Percentiles rank a stretch among this genome's conserved stretches.
Conservation (phyloP, 306 rosid species). For the Nissolia schottii region DNA sequence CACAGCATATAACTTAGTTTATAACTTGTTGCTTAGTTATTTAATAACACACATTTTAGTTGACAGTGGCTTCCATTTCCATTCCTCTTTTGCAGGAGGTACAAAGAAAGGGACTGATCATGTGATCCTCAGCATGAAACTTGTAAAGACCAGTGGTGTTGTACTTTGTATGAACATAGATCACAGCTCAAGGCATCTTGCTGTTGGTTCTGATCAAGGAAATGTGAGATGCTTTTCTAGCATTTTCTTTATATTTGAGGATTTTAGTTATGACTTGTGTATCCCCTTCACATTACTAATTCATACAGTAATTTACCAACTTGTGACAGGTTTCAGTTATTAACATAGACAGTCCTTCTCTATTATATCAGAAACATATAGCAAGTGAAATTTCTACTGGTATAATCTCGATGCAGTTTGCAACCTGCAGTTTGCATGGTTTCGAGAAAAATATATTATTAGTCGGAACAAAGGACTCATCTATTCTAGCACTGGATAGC, state of each 20-base stretch:
- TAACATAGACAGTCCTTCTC: conserved; percentile 56
- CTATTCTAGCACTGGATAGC: conserved; percentile 63
- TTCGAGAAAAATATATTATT: conserved; percentile 66
- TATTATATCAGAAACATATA: conserved; percentile 60
- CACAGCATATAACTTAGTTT: background rate
- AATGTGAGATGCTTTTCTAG: conserved; percentile 47
- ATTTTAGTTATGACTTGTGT: background rate
- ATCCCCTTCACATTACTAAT: background rate
- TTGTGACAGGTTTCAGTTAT: conserved; percentile 68
- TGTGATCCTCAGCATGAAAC: conserved; percentile 58
- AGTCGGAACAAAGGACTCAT: conserved; percentile 76
- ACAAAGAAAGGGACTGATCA: conserved; percentile 74
- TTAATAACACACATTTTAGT: background rate
- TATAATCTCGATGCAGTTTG: conserved; percentile 65
- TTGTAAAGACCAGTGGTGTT: conserved; percentile 60
- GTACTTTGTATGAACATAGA: conserved; percentile 51
- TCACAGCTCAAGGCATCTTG: conserved; percentile 56
- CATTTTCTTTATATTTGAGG: background rate
- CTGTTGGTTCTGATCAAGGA: conserved; percentile 92
- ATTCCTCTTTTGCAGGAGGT: conserved; percentile 49
- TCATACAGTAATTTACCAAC: background rate
- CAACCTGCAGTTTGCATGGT: conserved; percentile 59
- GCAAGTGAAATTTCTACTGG: conserved; percentile 70
- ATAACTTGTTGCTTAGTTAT: background rate
- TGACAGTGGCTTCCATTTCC: background rate